Evolutionary conservation across 108 stramenopile genomes (phyloP).

Genomic region (Phaeodactylum tricornutum): DNA sequence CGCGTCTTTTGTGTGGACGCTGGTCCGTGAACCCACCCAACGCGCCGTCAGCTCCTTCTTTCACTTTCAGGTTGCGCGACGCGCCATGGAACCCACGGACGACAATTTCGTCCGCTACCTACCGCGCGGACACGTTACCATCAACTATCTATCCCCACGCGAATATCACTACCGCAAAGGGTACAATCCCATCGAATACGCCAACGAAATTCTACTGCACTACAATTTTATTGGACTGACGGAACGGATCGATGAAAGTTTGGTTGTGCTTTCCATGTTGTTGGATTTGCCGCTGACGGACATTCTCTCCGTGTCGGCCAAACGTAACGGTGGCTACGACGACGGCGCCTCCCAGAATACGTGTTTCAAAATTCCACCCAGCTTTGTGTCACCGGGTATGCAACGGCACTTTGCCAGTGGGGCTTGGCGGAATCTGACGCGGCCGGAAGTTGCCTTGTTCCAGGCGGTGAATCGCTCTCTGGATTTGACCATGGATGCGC

Average conservation of each 20-base stretch:
- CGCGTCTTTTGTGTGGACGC: conserved; percentile 19
- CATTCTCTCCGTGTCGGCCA: conserved; percentile 20
- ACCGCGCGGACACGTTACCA: too few species aligned
- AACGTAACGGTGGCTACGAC: conserved; percentile 14
- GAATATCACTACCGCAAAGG: background rate
- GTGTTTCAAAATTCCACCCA: background rate
- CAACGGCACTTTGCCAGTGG: conserved; percentile 8
- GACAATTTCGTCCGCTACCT: conserved; percentile 8
- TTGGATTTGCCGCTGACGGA: conserved; percentile 13
- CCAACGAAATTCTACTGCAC: conserved; percentile 12
- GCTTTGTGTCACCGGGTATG: conserved; percentile 14
- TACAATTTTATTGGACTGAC: conserved; percentile 42
- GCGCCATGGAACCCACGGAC: conserved; percentile 15
- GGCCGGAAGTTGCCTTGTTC: conserved; percentile 18
- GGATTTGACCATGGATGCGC: conserved; percentile 34
- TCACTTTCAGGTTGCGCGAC: conserved; percentile 30
- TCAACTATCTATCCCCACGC: too few species aligned
- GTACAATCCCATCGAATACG: background rate
- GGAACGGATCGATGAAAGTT: conserved; percentile 44
- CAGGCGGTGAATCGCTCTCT: conserved; percentile 28
- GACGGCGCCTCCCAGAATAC: conserved; percentile 8
- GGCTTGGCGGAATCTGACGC: conserved; percentile 17
- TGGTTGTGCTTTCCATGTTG: conserved; percentile 28
- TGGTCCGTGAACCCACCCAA: conserved; percentile 30
- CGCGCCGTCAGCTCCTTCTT: conserved; percentile 28